Percentiles rank a stretch among this genome's conserved stretches.
phyloP scores from a whole-genome alignment of 2,329 filamentous ascomycete species.

The Talaromyces atroroseus region DNA sequence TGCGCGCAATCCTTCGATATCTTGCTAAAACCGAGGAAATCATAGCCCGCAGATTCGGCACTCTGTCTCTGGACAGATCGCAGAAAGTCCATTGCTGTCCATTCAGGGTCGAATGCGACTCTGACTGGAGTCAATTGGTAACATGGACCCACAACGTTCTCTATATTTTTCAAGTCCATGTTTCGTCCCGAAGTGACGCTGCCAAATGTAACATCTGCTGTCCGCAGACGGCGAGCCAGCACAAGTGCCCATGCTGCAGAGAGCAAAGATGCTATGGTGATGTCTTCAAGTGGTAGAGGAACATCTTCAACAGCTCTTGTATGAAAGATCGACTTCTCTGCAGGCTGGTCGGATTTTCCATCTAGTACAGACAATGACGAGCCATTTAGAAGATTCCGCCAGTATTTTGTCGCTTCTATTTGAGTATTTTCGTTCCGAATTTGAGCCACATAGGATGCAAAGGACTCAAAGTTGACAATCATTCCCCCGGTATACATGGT shows the following conservation, averaged over 20 bases:
- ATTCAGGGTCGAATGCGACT: constrained; percentile 45
- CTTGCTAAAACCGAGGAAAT: constrained; percentile 48
- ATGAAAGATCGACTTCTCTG: background rate
- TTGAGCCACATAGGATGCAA: background rate
- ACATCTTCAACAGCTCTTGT: background rate
- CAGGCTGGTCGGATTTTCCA: background rate
- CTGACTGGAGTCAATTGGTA: constrained; percentile 48
- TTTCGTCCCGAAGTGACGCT: constrained; percentile 78
- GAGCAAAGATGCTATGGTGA: constrained; percentile 57
- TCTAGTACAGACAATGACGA: background rate
- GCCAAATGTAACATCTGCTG: constrained; percentile 74
- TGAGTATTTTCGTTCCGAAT: background rate
- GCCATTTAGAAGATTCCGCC: background rate
- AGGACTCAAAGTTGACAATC: background rate
- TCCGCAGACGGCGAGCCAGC: constrained; percentile 57
- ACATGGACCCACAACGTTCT: constrained; percentile 52
- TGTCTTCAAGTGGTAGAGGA: constrained; percentile 28
- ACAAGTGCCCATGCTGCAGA: constrained; percentile 66
- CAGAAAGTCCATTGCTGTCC: constrained; percentile 48
- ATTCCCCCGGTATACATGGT: constrained; percentile 40
- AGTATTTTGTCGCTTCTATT: background rate
- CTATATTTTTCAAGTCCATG: constrained; percentile 52
- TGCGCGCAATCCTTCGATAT: constrained; percentile 45
- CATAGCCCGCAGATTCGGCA: constrained; percentile 47
- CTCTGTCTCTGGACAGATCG: constrained; percentile 49